These are phyloP conservation scores for Ophidiomyces ophidiicola DNA, from an alignment of 2,329 filamentous ascomycete species.

Conservation along the genomic window DNA sequence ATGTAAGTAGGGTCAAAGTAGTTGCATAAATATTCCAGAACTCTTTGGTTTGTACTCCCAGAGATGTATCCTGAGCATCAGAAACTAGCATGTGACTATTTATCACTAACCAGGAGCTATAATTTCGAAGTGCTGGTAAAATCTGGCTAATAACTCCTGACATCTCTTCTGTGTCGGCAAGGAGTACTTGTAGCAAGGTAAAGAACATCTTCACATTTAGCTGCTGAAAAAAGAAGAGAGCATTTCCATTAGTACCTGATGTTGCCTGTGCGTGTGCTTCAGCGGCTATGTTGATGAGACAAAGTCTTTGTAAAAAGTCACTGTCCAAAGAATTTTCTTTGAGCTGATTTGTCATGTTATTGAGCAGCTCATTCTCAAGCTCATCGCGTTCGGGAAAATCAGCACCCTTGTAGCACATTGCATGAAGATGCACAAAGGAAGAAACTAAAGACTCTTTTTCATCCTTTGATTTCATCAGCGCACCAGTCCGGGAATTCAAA, in stretches of 20 bases:
- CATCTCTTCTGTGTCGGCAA: slow-evolving; percentile 52
- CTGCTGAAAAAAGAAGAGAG: slow-evolving; percentile 51
- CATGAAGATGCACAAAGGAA: slow-evolving; percentile 80
- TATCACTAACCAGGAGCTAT: slow-evolving; percentile 54
- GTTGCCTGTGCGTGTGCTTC: slow-evolving; percentile 58
- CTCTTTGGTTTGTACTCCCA: slow-evolving; percentile 47
- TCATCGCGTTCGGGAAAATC: slow-evolving; percentile 65
- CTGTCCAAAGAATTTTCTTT: slow-evolving; percentile 52
- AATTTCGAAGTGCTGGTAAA: slow-evolving; percentile 52
- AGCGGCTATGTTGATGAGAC: slow-evolving; percentile 74
- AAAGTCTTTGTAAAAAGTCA: slow-evolving; percentile 60
- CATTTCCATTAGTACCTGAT: slow-evolving; percentile 42
- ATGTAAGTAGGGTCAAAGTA: slow-evolving; percentile 47
- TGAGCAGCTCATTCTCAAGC: slow-evolving; percentile 72
- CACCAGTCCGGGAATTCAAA: slow-evolving; percentile 44
- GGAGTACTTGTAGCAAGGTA: slow-evolving; percentile 56
- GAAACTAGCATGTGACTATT: slow-evolving; percentile 44
- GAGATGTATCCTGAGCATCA: slow-evolving; percentile 41
- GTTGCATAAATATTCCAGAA: slow-evolving; percentile 56
- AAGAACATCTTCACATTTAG: slow-evolving; percentile 70
- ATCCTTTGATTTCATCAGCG: slow-evolving; percentile 23
- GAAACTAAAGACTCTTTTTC: slow-evolving; percentile 54
- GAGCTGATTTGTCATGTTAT: slow-evolving; percentile 60
- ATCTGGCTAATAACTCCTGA: slow-evolving; percentile 48
- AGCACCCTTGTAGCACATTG: slow-evolving; percentile 66